Base-by-base conservation (phyloP, 352 stramenopile species). In the Pythium volutum region DNA sequence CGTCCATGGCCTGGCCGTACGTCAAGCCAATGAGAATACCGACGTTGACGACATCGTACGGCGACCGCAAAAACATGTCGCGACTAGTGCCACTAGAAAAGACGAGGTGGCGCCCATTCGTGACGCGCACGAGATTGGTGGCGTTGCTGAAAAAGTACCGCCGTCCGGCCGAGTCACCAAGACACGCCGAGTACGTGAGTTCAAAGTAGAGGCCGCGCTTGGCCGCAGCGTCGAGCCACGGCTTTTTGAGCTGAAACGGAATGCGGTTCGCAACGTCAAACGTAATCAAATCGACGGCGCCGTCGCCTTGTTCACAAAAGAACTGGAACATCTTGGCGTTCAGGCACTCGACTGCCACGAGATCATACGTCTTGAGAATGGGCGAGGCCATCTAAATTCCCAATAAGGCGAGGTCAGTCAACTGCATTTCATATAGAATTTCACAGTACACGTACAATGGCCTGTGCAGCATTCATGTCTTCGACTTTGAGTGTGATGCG, bases 81-180 rank as follows among this genome's bases (percentile, higher is more conserved):
- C 86, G 80, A 43, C 70, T 89, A 11, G 82, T 76, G 50, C 79
- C 74, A 34, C 86, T 95, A 10, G 84, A 84, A 26, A 95, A 73
- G 18, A 95, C 68, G 20, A 95, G 53, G 52, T 95, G 74, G 12
- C 76, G 71, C 16, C 84, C 86, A 10, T 79, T 73, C 2, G 84
- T 92, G 34, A 91, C 47, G 5, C 84, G 82, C 49, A 93, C 79
- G 25, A 95, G 52, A 55, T 88, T 89, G 51, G 76, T 87, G 12
- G 83, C 80, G 67, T 95, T 95, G 36, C 82, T 89, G 55, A 95
- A 93, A 64, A 95, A 93, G 69, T 95, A 93, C 36, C 86, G 73
- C 11, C 86, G 81, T 3, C 84, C 81, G 14, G 76, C 79, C 20
- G 82, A 89, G 64, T 95, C 86, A 0, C 77, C 77, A 4, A 95